These are phyloP conservation scores for Albatrellus ellisii DNA, from an alignment of 768 basidiomycete species.

Conservation along the genomic window DNA sequence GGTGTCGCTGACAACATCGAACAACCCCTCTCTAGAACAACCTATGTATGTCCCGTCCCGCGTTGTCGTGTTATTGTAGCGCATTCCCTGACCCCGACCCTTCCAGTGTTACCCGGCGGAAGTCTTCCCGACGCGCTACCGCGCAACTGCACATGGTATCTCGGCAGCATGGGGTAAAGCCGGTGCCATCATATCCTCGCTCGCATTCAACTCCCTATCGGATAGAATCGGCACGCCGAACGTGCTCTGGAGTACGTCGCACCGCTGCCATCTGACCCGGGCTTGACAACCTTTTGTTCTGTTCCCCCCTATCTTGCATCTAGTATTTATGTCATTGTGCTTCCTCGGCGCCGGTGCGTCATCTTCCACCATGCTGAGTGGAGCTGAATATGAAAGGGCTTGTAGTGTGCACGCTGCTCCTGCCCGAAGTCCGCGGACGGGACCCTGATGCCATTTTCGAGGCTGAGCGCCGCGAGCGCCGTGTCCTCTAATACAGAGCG, in stretches of 20 bases:
- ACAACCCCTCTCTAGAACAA: conserved; percentile 25
- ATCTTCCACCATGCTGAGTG: conserved; percentile 18
- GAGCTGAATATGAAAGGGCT: conserved; percentile 63
- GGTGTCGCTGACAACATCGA: not conserved
- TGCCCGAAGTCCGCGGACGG: conserved; percentile 37
- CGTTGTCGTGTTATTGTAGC: not conserved
- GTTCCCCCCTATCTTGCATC: conserved; percentile 1
- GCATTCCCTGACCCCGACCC: not conserved
- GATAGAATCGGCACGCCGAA: conserved; percentile 47
- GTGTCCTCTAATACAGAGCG: no score
- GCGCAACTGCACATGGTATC: conserved; percentile 62
- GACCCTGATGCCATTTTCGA: conserved; percentile 35
- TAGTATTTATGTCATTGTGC: conserved; percentile 5
- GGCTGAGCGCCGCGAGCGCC: conserved; percentile 22
- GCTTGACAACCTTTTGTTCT: not conserved
- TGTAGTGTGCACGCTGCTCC: conserved; percentile 34
- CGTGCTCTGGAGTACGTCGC: conserved; percentile 57
- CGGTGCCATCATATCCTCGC: conserved; percentile 66
- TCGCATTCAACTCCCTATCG: conserved; percentile 56
- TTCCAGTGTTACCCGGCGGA: conserved; percentile 58
- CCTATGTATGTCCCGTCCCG: conserved; percentile 28
- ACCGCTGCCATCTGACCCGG: not conserved
- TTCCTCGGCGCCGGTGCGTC: not conserved
- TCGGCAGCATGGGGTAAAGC: conserved; percentile 63
- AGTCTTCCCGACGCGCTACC: conserved; percentile 68